Percentiles rank a stretch among this genome's conserved stretches.
Evolutionary conservation across 2,329 filamentous ascomycete species (phyloP).

Genomic region (Cylindrodendrum hubeiense): DNA sequence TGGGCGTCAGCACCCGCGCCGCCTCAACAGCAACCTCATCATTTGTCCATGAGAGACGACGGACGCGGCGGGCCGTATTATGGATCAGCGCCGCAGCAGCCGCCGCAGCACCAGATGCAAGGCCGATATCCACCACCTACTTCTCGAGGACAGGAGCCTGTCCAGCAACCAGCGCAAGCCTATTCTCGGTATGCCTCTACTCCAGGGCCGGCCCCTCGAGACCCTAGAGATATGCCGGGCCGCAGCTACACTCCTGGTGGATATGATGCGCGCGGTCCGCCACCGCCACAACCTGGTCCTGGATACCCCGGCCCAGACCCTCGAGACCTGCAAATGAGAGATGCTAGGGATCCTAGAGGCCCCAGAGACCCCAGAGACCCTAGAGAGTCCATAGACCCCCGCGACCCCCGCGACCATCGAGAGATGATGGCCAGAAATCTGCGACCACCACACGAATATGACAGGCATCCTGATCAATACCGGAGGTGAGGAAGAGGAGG

Average conservation of each 20-base stretch:
- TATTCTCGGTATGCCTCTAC: conserved; percentile 60
- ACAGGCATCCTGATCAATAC: conserved; percentile 59
- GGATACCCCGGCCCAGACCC: conserved; percentile 50
- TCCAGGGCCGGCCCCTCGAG: conserved; percentile 57
- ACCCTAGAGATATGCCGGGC: conserved; percentile 55
- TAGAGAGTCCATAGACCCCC: conserved; percentile 37
- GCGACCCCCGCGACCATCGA: conserved; percentile 51
- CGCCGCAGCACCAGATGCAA: conserved; percentile 52
- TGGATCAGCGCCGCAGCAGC: conserved; percentile 45
- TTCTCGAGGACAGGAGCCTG: conserved; percentile 56
- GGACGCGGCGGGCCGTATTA: conserved; percentile 52
- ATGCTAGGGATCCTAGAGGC: conserved; percentile 44
- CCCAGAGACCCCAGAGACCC: conserved; percentile 31
- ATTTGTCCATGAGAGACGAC: conserved; percentile 54
- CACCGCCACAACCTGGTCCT: conserved; percentile 49
- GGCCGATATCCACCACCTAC: conserved; percentile 53
- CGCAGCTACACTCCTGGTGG: conserved; percentile 61
- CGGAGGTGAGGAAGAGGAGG: conserved; percentile 50
- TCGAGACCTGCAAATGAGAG: conserved; percentile 52
- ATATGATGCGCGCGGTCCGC: conserved; percentile 57
- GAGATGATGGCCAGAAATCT: conserved; percentile 58
- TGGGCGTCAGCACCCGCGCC: conserved; percentile 51
- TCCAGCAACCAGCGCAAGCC: conserved; percentile 52
- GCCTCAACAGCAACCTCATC: conserved; percentile 48
- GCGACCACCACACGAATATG: conserved; percentile 61